Evolutionary conservation across 371 early-diverging fungal genomes (phyloP).

Genomic region (Saksenaea oblongispora): DNA sequence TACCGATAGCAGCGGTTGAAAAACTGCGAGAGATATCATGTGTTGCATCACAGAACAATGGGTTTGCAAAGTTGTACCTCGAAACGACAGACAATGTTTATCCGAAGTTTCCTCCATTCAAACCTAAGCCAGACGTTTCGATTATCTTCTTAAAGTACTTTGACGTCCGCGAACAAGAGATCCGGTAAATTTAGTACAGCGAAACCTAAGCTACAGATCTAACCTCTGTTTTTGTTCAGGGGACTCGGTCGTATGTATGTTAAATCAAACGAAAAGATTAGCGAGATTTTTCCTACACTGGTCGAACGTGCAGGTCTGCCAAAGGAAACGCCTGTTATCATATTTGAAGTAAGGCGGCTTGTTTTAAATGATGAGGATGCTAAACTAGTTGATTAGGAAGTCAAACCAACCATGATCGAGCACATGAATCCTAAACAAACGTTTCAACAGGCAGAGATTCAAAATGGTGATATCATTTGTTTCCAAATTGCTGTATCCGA

Average conservation of each 20-base stretch:
- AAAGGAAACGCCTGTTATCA: conserved; percentile 51
- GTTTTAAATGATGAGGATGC: too few relatives aligned
- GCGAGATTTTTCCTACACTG: conserved; percentile 65
- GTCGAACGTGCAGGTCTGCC: conserved; percentile 58
- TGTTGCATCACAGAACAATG: conserved; percentile 13
- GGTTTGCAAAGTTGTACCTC: conserved; percentile 40
- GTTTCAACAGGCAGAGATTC: conserved; percentile 73
- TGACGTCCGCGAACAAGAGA: conserved; percentile 62
- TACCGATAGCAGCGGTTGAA: conserved; percentile 27
- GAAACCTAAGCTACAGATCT: neutral
- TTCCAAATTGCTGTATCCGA: conserved; percentile 63
- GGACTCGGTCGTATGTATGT: conserved; percentile 70
- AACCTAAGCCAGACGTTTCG: conserved; percentile 39
- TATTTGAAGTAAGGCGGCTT: conserved; percentile 66
- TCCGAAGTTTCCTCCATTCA: conserved; percentile 29
- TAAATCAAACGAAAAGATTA: conserved; percentile 57
- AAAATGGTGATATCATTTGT: conserved; percentile 86
- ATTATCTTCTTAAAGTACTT: conserved; percentile 86
- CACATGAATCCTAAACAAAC: conserved; percentile 60
- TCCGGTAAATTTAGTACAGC: conserved; percentile 57
- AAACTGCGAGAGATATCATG: conserved; percentile 28
- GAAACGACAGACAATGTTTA: conserved; percentile 28
- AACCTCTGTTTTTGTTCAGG: conserved; percentile 20
- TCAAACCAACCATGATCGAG: conserved; percentile 87
- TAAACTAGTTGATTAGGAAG: conserved; percentile 55